Evolutionary conservation across 2,329 filamentous ascomycete species (phyloP).

Genomic region (Lachnellula willkommii): DNA sequence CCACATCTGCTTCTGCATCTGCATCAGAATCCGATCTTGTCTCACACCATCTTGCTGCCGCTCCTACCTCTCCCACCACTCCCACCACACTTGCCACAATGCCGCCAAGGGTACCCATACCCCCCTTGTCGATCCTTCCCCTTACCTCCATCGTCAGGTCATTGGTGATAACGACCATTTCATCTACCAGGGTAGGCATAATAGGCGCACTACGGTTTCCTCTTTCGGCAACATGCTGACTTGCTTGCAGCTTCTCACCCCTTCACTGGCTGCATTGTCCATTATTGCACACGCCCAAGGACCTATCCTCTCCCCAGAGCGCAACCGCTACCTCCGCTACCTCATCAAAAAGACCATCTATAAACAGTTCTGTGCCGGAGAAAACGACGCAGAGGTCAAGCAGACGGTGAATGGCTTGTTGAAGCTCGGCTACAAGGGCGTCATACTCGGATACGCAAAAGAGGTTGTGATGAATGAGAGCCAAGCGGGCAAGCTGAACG

Average conservation of each 20-base stretch:
- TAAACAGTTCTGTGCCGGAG: conserved; percentile 84
- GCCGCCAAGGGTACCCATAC: conserved; percentile 12
- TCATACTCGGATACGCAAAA: conserved; percentile 77
- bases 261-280: conserved; percentile 64
- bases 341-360: conserved; percentile 81
- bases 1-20: too few relatives aligned
- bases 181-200: conserved; percentile 52
- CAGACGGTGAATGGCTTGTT: conserved; percentile 62
- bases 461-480: conserved; percentile 68
- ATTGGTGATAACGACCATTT: conserved; percentile 63
- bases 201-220: neutral
- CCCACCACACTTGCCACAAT: conserved; percentile 15
- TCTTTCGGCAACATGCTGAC: conserved; percentile 17
- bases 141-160: conserved; percentile 63
- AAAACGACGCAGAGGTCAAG: conserved; percentile 62
- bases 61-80: neutral
- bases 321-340: conserved; percentile 64
- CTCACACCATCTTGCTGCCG: too few relatives aligned
- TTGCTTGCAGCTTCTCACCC: conserved; percentile 45
- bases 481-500: conserved; percentile 47
- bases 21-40: too few relatives aligned
- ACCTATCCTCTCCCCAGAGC: conserved; percentile 65
- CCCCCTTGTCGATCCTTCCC: conserved; percentile 61
- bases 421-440: conserved; percentile 71
- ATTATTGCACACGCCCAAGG: conserved; percentile 64